Evolutionary conservation across 306 rosid species (phyloP), one percentile per base, ranked within the genome.

Genomic region (Malus fusca): DNA sequence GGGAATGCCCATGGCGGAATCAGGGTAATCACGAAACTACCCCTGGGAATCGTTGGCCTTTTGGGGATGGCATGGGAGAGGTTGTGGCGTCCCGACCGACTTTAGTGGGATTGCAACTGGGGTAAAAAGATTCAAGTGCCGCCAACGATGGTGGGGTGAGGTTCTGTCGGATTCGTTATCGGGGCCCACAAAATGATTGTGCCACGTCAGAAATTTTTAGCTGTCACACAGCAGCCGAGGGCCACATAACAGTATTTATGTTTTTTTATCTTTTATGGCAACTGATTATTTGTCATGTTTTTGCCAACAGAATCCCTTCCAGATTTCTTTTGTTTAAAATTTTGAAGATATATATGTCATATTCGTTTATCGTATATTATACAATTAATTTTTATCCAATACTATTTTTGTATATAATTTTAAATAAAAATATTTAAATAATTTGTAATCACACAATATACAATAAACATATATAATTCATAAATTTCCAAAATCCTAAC

Each of bases 1-100:
- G 1, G 83, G 83, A 19, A 92, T 84, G 23, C 94, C 98, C 98
- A 90, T 92, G 11, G 42, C 75, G 55, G 18, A 65, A 1, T 15
- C 10, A n/a, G 51, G 10, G 37, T 15, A 25, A 23, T 53, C 56
- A 56, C 46, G 68, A 42, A 40, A 26, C 14, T 67, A 62, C 61
- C 80, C 40, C 68, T 19, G 23, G 31, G 15, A 76, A 42, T 68
- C 46, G 28, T 9, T 14, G 26, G 68, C 58, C 56, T 37, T 21
- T 2, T 2, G 13, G 68, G 19, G 22, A 31, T 64, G 23, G 44
- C 68, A 64, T 64, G 18, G n/a, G 37, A 14, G 21, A 64, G 43
- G 22, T 64, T 19, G 48, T 21, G 69, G 70, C 70, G 26, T 11
- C 48, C 69, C 48, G 13, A 48, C 70, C 70, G 70, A 11, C 26